Conservation (phyloP, 441 rosid species). For the Populus hybrid region DNA sequence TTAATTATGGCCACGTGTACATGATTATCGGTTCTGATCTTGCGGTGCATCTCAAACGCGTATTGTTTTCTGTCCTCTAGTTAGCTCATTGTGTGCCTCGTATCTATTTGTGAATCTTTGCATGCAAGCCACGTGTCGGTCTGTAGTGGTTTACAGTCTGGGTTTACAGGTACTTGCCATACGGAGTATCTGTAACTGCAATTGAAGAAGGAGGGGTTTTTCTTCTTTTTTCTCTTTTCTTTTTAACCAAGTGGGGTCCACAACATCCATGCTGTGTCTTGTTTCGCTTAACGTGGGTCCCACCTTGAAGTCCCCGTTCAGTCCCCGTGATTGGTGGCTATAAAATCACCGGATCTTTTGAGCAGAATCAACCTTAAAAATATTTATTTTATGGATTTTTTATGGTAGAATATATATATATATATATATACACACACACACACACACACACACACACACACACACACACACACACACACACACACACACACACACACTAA, state of each 20-base stretch:
- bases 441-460: not conserved
- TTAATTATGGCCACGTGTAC: not conserved
- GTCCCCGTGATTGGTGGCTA: conserved; percentile 44
- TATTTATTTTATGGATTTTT: not conserved
- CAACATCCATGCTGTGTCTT: conserved; percentile 1
- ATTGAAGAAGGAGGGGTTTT: not conserved
- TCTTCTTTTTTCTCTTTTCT: not conserved
- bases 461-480: not conserved
- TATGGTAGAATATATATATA: too few relatives aligned
- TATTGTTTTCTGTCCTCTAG: not conserved
- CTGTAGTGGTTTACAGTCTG: not conserved
- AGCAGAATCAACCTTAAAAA: not conserved
- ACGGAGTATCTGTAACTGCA: not conserved
- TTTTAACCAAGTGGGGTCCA: conserved; percentile 21
- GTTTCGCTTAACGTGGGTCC: not conserved
- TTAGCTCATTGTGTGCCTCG: not conserved
- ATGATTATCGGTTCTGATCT: conserved; percentile 18
- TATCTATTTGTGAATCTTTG: not conserved
- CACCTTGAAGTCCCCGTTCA: conserved; percentile 6
- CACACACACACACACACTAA: not conserved
- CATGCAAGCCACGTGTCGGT: conserved; percentile 30
- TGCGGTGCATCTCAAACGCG: not conserved
- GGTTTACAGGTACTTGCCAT: not conserved
- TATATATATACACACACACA: too few relatives aligned
- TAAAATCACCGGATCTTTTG: not conserved